phyloP scores from a whole-genome alignment of 306 rosid species.

The Rubus idaeus region DNA sequence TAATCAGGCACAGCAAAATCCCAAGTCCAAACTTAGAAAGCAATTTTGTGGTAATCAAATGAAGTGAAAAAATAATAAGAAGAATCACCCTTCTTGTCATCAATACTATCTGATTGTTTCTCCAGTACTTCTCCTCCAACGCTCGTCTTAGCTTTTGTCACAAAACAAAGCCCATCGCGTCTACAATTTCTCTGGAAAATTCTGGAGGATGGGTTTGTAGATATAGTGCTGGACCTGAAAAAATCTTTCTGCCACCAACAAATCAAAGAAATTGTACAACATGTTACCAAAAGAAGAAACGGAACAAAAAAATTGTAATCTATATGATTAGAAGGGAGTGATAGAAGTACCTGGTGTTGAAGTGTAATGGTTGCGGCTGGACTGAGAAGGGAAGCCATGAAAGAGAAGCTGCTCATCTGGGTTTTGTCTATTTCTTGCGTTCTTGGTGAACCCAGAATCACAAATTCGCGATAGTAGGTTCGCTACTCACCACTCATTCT shows the following conservation, averaged over 20 bases:
- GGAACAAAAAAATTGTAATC: neutral
- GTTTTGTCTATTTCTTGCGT: neutral
- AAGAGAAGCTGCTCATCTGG: constrained; percentile 28
- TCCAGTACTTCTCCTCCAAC: constrained; percentile 57
- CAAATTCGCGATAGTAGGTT: neutral
- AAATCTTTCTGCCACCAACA: constrained; percentile 44
- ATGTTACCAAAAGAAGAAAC: neutral
- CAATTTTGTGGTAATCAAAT: neutral
- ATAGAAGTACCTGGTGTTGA: constrained; percentile 49
- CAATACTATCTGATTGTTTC: constrained; percentile 35
- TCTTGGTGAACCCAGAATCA: neutral
- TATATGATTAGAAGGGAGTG: neutral
- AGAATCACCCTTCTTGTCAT: constrained; percentile 42
- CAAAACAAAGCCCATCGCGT: constrained; percentile 28
- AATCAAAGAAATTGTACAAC: neutral
- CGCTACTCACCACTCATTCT: neutral
- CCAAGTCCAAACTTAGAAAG: constrained; percentile 1
- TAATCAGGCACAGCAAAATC: constrained; percentile 14
- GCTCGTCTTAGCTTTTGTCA: constrained; percentile 43
- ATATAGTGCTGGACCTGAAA: constrained; percentile 16
- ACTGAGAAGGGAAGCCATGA: constrained; percentile 70
- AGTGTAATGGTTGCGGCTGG: constrained; percentile 39
- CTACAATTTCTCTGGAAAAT: constrained; percentile 34
- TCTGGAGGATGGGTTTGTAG: constrained; percentile 34
- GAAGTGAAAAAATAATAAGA: constrained; percentile 14